Evolutionary conservation across 768 basidiomycete genomes (phyloP).

Genomic region (Panellus pusillus): DNA sequence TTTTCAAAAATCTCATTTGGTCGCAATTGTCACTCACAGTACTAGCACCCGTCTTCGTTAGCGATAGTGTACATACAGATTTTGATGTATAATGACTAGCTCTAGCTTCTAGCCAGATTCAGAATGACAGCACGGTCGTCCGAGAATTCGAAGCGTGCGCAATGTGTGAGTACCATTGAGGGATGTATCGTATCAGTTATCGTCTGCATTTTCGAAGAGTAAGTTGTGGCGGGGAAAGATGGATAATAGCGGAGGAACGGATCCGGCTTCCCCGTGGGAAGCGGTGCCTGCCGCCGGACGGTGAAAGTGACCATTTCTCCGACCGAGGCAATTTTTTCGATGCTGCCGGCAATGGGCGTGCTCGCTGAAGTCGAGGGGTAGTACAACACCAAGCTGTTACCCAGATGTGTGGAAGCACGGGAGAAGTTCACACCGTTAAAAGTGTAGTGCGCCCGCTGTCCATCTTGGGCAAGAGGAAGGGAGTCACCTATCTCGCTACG

Average conservation of each 20-base stretch:
- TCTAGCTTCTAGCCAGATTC: constrained; percentile 16
- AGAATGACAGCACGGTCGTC: constrained; percentile 11
- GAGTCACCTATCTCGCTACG: constrained; percentile 8
- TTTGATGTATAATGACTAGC: no score
- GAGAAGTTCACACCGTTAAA: constrained; percentile 10
- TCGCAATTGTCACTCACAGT: no score
- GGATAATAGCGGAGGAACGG: constrained; percentile 15
- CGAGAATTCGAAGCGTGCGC: constrained; percentile 17
- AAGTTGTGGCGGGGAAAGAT: constrained; percentile 16
- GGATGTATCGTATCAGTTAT: constrained; percentile 7
- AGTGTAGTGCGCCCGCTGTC: constrained; percentile 12
- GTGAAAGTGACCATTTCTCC: constrained; percentile 8
- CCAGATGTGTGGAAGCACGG: constrained; percentile 15
- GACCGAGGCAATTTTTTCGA: constrained; percentile 2
- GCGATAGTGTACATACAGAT: no score
- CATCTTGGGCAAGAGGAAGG: constrained; percentile 8
- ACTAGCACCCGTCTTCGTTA: no score
- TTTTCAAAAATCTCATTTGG: no score
- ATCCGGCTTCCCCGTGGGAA: constrained; percentile 6
- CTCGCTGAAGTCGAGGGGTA: constrained; percentile 14
- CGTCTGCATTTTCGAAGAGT: constrained; percentile 16
- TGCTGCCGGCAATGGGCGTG: constrained; percentile 13
- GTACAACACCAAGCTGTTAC: constrained; percentile 17
- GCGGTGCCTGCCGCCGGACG: constrained; percentile 10
- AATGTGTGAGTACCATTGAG: constrained; percentile 8